Evolutionary conservation across 208 protist genomes (phyloP).

Genomic region (Wallacemonas sp.): DNA sequence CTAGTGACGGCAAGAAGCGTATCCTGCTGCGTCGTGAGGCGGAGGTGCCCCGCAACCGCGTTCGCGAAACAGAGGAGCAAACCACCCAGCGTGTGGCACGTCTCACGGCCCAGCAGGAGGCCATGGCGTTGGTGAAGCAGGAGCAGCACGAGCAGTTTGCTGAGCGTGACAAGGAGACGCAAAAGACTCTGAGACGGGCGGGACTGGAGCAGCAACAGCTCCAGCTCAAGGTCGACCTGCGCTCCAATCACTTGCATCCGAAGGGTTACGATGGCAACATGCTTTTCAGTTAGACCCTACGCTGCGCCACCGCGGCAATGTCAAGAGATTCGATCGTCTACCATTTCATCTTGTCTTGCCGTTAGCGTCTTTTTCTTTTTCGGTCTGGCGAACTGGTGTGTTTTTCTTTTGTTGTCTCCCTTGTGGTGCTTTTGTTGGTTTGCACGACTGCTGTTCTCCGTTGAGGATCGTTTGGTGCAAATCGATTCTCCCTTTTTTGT

Average conservation of each 20-base stretch:
- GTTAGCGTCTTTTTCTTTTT: not conserved
- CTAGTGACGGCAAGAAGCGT: constrained; percentile 28
- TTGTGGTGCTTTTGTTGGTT: no score
- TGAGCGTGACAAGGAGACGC: constrained; percentile 43
- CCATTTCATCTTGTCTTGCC: not conserved
- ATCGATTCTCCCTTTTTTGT: no score
- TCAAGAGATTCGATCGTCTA: not conserved
- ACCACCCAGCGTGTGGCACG: constrained; percentile 58
- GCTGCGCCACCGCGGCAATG: no score
- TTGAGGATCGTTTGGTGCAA: no score
- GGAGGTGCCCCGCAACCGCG: constrained; percentile 65
- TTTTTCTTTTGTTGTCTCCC: no score
- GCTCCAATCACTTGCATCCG: constrained; percentile 83
- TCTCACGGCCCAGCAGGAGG: constrained; percentile 53
- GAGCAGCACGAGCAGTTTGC: constrained; percentile 70
- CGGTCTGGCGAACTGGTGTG: no score
- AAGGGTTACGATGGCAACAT: constrained; percentile 91
- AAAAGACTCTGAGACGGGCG: constrained; percentile 39
- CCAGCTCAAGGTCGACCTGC: constrained; percentile 69
- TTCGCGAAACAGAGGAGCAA: constrained; percentile 59
- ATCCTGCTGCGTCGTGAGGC: constrained; percentile 61
- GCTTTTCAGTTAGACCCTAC: constrained; percentile 37
- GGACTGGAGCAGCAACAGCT: constrained; percentile 48
- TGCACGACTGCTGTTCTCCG: no score
- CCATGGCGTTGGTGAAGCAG: constrained; percentile 45